Evolutionary conservation across 768 basidiomycete species (phyloP), one percentile per base, ranked within the genome.

Genomic region (Suillus cothurnatus): DNA sequence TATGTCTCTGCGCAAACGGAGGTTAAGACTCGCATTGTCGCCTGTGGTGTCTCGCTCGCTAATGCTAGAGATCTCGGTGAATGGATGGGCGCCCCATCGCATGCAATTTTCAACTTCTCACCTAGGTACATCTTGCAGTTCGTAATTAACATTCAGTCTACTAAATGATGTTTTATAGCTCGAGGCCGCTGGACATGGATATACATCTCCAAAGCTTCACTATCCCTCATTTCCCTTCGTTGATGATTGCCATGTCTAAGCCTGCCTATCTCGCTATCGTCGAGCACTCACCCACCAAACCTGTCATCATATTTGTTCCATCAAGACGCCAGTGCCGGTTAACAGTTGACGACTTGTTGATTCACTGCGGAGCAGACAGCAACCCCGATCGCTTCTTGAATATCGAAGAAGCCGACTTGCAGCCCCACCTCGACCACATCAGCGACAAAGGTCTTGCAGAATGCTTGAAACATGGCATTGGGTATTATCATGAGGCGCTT

Each of bases 191-290:
- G 14, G 95, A 97, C 68, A 92, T 99, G 89, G 95, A 98, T 65
- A 95, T 99, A 57, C 96, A 99, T 73, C 80, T 99, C 9, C 97
- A 99, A 72, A 95, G 93, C 49, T 99, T 97, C 82, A 87, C 86
- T 32, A 93, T 95, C 55, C 94, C 95, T n/a, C 97, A 99, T 73
- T 97, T 97, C 87, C 95, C 97, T 0, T 97, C 95, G 0, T 82
- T 99, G 49, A 99, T 99, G 97, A 94, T 99, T 66, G 86, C 95
- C 53, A 99, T 99, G 97, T 95, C 96, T 11, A 99, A 99, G 74
- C 97, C 97, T 0, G 93, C 97, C 0, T 99, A 98, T 75, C 86
- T 99, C 8, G 90, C 96, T 36, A 91, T 98, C 66, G 81, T 89
- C 52, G 97, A 99, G 73, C 89, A 95, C 68, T 90, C 97, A 0